Evolutionary conservation across 129 eudicot species (phyloP).

Genomic region (Solidago caesia): DNA sequence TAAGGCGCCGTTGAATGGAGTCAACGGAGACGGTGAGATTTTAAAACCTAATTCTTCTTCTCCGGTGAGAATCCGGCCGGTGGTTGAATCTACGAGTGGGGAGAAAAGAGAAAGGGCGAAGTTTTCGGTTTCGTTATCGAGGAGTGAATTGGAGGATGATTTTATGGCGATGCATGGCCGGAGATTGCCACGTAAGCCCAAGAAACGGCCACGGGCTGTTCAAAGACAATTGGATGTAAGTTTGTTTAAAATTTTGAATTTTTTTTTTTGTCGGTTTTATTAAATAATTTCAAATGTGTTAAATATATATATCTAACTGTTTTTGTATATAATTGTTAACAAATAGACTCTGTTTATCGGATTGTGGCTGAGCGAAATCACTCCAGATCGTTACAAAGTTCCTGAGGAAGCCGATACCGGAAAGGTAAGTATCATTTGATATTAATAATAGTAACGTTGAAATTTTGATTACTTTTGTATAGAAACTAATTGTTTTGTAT

Average conservation of each 20-base stretch:
- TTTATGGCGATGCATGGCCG: slow-evolving; percentile 55
- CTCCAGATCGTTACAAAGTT: slow-evolving; percentile 70
- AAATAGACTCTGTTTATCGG: slow-evolving; percentile 70
- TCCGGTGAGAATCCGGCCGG: slow-evolving; percentile 31
- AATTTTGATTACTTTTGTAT: too few species aligned
- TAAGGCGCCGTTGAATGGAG: neutral
- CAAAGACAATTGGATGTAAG: slow-evolving; percentile 74
- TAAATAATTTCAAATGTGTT: neutral
- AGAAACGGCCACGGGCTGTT: slow-evolving; percentile 53
- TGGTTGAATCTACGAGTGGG: slow-evolving; percentile 31
- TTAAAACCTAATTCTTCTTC: slow-evolving; percentile 44
- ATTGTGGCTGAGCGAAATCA: slow-evolving; percentile 59
- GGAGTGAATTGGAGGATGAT: slow-evolving; percentile 70
- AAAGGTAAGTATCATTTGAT: slow-evolving; percentile 30
- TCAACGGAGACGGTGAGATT: slow-evolving; percentile 31
- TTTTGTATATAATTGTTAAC: slow-evolving; percentile 35
- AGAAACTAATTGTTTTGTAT: too few species aligned
- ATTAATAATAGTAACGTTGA: too few species aligned
- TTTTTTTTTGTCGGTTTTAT: too few species aligned
- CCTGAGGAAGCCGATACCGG: slow-evolving; percentile 45
- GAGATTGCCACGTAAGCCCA: slow-evolving; percentile 62
- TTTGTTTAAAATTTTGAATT: neutral
- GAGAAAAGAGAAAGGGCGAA: slow-evolving; percentile 64
- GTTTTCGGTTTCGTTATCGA: slow-evolving; percentile 54
- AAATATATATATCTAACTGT: neutral